Base-by-base conservation (phyloP, 1,284 basidiomycete genomes). In the Cutaneotrichosporon sp. region DNA sequence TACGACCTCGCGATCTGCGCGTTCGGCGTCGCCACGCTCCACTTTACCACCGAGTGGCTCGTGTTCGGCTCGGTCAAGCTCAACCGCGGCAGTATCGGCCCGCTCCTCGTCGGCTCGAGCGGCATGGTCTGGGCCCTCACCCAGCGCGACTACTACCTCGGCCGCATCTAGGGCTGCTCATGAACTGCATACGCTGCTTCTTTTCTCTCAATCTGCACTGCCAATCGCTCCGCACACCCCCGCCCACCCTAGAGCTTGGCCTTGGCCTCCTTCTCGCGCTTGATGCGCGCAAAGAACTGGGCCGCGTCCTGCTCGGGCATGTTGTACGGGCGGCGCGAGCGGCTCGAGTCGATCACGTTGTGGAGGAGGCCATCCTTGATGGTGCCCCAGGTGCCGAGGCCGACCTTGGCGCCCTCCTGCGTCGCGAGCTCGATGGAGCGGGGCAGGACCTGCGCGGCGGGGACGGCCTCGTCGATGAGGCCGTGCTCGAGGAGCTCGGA, bases 1-100 rank as follows among this genome's bases (percentile, higher is more conserved):
- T 99, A 97, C 80, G 88, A 95, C 76, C 87, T 98, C 78, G 86
- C 91, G 18, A 81, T 95, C 65, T 84, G 89, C 75, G 89, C 91
- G 36, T 98, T 95, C 80, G 85, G 91, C 64, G 87, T 97, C 69
- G 95, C 93, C 0, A 89, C 95, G 67, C 85, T 83, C 13, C 95
- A 99, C 82, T 97, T 97, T 75, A 83, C 84, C 34, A 88, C 90
- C 27, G 95, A 99, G 80, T 78, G 91, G 59, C 79, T 94, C 72
- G 84, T 95, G 67, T 98, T 89, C 81, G 85, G 87, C 62, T 89
- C 91, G 4, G 87, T 90, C 56, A 88, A 85, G 60, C 65, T 91
- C 49, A 84, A 83, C 58, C 71, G 82, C 0, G 88, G 87, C 0
- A 84, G 88, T 27, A 74, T 94, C 50, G 87, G 87, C 63, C 91